These are phyloP conservation scores for Fraxinus cuspidata DNA, from an alignment of 257 asterid genomes.

Conservation along the genomic window DNA sequence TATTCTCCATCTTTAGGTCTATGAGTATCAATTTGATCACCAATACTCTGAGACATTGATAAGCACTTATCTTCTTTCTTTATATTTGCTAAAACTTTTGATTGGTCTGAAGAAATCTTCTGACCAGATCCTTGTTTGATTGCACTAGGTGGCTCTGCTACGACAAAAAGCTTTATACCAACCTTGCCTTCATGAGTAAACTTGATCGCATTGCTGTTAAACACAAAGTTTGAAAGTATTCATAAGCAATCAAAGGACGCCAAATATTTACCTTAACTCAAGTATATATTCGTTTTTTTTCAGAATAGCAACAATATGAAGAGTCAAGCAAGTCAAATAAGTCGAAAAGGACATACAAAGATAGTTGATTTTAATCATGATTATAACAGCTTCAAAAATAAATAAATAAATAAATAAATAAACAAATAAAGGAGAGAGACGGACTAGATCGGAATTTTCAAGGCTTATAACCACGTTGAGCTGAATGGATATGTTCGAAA, in stretches of 20 bases:
- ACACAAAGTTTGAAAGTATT: neutral
- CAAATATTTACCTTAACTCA: neutral
- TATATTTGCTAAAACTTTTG: slow-evolving; percentile 23
- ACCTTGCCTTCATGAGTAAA: slow-evolving; percentile 94
- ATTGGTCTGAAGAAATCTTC: slow-evolving; percentile 28
- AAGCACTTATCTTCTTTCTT: slow-evolving; percentile 26
- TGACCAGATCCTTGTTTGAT: slow-evolving; percentile 33
- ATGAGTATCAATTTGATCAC: neutral
- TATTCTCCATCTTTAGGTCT: neutral
- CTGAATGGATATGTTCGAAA: too few relatives aligned
- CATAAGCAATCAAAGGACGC: neutral
- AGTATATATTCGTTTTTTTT: too few relatives aligned
- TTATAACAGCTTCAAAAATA: neutral
- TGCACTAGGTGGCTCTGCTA: slow-evolving; percentile 43
- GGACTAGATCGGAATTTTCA: too few relatives aligned
- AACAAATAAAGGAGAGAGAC: neutral
- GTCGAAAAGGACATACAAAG: neutral
- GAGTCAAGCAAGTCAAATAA: neutral
- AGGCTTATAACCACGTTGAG: too few relatives aligned
- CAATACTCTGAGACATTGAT: neutral
- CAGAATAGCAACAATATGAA: neutral
- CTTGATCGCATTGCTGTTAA: slow-evolving; percentile 79
- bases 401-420: too few relatives aligned
- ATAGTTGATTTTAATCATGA: neutral
- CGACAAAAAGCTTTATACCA: slow-evolving; percentile 71